Conservation (phyloP, 2,329 filamentous ascomycete species). For the Exophiala phaeomuriformis region DNA sequence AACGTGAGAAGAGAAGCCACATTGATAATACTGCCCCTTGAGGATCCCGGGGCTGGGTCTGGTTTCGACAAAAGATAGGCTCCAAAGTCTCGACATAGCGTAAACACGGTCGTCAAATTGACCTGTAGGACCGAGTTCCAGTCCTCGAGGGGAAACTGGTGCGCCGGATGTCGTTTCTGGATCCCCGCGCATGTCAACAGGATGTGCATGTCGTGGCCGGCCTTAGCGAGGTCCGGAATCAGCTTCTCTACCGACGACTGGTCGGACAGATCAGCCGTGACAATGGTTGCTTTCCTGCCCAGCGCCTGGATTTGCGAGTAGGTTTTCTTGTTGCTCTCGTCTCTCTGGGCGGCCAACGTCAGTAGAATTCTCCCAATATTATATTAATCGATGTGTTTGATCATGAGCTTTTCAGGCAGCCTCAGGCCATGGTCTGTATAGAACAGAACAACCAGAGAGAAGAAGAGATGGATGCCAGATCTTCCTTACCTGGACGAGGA, state of each 20-base stretch:
- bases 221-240: conserved; percentile 34
- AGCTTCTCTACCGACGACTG: conserved; percentile 37
- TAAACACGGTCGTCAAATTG: conserved; percentile 77
- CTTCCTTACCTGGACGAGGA: conserved; percentile 32
- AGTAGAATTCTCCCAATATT: not conserved
- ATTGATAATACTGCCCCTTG: conserved; percentile 59
- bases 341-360: conserved; percentile 38
- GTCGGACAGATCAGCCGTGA: conserved; percentile 39
- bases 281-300: conserved; percentile 38
- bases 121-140: conserved; percentile 79
- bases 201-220: conserved; percentile 59
- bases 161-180: conserved; percentile 67
- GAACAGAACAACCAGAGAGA: too few species aligned
- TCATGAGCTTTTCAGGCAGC: too few species aligned
- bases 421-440: too few species aligned
- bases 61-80: conserved; percentile 64
- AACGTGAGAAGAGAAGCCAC: conserved; percentile 73
- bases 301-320: conserved; percentile 34
- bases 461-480: not conserved
- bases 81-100: conserved; percentile 67
- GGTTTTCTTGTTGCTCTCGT: conserved; percentile 43
- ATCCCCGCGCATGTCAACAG: conserved; percentile 84
- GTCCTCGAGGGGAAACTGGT: conserved; percentile 67
- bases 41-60: conserved; percentile 26
- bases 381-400: not conserved